phyloP scores from a whole-genome alignment of 163 green algal genomes.

The Scenedesmus sp. region DNA sequence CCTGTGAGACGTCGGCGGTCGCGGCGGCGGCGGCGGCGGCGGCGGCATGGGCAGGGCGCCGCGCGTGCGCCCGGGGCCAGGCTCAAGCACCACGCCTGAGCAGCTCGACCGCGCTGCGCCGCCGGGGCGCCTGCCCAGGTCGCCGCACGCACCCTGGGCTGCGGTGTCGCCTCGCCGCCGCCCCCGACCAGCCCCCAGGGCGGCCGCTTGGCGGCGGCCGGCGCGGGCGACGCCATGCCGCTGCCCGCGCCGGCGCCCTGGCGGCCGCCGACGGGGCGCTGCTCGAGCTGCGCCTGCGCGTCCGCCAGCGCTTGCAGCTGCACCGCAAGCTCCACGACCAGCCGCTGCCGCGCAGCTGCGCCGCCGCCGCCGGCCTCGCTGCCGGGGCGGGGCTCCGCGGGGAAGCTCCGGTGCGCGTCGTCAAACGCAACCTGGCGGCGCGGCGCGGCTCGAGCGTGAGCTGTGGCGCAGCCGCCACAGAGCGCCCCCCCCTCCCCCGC shows the following conservation, averaged over 20 bases:
- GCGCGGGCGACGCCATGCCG: not conserved
- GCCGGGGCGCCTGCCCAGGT: not conserved
- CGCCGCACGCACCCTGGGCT: slow-evolving; percentile 8
- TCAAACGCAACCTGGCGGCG: slow-evolving; percentile 38
- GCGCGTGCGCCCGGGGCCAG: not conserved
- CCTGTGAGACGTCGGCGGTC: not conserved
- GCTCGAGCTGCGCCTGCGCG: slow-evolving; percentile 11
- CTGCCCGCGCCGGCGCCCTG: not conserved
- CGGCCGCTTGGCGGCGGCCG: not conserved
- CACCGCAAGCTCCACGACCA: slow-evolving; percentile 39
- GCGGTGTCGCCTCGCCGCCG: not conserved
- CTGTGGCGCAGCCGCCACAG: too few species aligned
- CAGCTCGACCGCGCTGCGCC: not conserved
- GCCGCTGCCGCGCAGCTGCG: too few species aligned
- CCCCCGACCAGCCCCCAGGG: slow-evolving; percentile 15
- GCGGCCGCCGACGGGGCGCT: not conserved
- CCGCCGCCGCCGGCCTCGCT: not conserved
- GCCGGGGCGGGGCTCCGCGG: not conserved
- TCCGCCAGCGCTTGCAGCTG: slow-evolving; percentile 43
- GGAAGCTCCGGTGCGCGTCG: slow-evolving; percentile 41
- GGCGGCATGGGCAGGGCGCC: not conserved
- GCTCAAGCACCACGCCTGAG: not conserved
- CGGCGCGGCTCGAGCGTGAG: too few species aligned
- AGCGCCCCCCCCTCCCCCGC: too few species aligned
- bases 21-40: not conserved